Evolutionary conservation across 768 basidiomycete genomes (phyloP).

Genomic region (Scleroderma citrinum): DNA sequence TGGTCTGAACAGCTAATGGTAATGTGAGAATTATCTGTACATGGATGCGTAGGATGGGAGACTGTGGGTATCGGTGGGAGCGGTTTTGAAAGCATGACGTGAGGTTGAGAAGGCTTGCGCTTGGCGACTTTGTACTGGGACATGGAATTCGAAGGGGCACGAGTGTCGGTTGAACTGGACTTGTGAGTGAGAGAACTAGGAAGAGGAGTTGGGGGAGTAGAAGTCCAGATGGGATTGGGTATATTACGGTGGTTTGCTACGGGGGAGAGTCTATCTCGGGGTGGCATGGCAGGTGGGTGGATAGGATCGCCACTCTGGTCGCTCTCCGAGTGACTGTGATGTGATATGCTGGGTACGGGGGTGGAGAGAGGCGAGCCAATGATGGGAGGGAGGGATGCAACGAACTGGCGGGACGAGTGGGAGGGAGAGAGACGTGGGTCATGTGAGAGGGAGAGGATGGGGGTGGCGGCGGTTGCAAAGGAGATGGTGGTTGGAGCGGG

Average conservation of each 20-base stretch:
- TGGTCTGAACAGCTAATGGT: not conserved
- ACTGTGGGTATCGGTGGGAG: slow-evolving; percentile 6
- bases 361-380: slow-evolving; percentile 55
- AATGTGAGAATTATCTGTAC: not conserved
- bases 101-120: slow-evolving; percentile 38
- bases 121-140: slow-evolving; percentile 12
- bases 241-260: not conserved
- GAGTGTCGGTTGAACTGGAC: slow-evolving; percentile 29
- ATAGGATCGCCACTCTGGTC: not conserved
- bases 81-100: slow-evolving; percentile 12
- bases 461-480: slow-evolving; percentile 14
- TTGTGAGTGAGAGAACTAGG: slow-evolving; percentile 30
- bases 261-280: not conserved
- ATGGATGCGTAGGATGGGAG: not conserved
- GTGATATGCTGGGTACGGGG: slow-evolving; percentile 22
- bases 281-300: not conserved
- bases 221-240: slow-evolving; percentile 48
- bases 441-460: slow-evolving; percentile 1
- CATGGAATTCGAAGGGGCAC: slow-evolving; percentile 10
- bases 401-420: slow-evolving; percentile 16
- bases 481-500: slow-evolving; percentile 1
- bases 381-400: slow-evolving; percentile 51
- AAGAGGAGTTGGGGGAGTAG: slow-evolving; percentile 55
- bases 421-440: not conserved
- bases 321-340: not conserved